phyloP scores from a whole-genome alignment of 768 basidiomycete genomes.

The Melanogaster broomeanus region DNA sequence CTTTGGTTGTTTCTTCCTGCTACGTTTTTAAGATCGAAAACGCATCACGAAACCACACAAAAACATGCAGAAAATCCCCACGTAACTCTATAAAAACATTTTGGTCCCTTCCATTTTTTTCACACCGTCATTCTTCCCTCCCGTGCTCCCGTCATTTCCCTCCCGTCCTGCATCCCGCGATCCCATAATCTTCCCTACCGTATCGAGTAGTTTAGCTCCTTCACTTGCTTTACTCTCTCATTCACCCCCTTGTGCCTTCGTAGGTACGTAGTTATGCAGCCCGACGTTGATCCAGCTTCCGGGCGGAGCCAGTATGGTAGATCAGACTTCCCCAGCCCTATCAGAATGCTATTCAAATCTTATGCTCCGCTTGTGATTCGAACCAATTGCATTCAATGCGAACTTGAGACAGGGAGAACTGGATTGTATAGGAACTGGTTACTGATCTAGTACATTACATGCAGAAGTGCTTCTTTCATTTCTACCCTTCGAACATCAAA shows the following conservation, averaged over 20 bases:
- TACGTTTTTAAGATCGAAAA: conserved; percentile 34
- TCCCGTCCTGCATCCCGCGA: conserved; percentile 1
- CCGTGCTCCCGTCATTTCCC: conserved; percentile 17
- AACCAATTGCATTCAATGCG: no score
- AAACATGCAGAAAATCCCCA: conserved; percentile 36
- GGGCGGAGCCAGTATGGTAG: conserved; percentile 15
- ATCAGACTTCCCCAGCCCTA: conserved; percentile 13
- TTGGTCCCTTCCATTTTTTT: conserved; percentile 38
- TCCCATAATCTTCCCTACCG: conserved; percentile 3
- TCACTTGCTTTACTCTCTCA: conserved; percentile 21
- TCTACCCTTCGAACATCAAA: conserved; percentile 29
- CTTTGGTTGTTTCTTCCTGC: conserved; percentile 40
- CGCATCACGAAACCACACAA: conserved; percentile 36
- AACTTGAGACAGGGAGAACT: no score
- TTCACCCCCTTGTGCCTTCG: conserved; percentile 20
- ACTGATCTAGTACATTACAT: conserved; percentile 14
- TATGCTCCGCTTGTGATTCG: background rate
- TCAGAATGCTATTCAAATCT: background rate
- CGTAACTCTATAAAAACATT: conserved; percentile 53
- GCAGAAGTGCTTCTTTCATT: background rate
- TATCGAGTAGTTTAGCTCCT: conserved; percentile 18
- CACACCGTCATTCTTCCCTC: conserved; percentile 28
- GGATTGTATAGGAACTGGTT: no score
- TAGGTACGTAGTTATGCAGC: conserved; percentile 52
- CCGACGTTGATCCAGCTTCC: conserved; percentile 7